Conservation (phyloP, 768 basidiomycete species). For the Strobilomyces confusus region DNA sequence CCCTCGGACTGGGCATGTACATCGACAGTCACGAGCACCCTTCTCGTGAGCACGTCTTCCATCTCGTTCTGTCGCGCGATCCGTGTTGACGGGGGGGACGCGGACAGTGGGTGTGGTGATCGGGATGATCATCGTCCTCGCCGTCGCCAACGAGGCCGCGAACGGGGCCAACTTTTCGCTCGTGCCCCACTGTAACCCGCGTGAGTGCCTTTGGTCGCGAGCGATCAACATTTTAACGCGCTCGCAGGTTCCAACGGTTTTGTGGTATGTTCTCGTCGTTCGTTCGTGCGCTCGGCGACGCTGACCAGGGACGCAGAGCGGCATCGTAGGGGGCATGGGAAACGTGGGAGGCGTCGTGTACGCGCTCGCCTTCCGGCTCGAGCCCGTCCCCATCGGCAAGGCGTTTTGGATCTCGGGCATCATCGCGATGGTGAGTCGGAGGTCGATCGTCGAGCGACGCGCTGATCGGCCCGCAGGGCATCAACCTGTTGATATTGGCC, state of each 20-base stretch:
- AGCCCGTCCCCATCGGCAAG: conserved; percentile 1
- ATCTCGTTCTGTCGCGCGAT: not conserved
- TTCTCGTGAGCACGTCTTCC: conserved; percentile 11
- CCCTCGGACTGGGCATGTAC: conserved; percentile 37
- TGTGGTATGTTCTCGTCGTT: conserved; percentile 22
- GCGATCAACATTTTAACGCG: not conserved
- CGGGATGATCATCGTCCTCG: not conserved
- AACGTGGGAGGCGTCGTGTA: conserved; percentile 48
- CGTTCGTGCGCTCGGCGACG: not conserved
- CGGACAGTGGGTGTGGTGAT: not conserved
- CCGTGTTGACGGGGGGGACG: too few species aligned
- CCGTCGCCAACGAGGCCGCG: not conserved
- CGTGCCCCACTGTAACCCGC: conserved; percentile 5
- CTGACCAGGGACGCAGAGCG: conserved; percentile 19
- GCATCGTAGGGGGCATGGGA: conserved; percentile 38
- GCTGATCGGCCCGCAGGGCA: not conserved
- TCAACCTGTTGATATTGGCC: not conserved
- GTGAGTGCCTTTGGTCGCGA: not conserved
- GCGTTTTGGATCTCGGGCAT: conserved; percentile 44
- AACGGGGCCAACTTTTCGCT: not conserved
- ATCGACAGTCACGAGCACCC: conserved; percentile 23
- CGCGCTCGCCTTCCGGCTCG: conserved; percentile 33
- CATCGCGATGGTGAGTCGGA: conserved; percentile 32
- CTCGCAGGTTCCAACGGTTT: conserved; percentile 4
- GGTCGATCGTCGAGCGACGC: not conserved